These are phyloP conservation scores for Chlorella sp. DNA, from an alignment of 139 green algal genomes.

Conservation along the genomic window DNA sequence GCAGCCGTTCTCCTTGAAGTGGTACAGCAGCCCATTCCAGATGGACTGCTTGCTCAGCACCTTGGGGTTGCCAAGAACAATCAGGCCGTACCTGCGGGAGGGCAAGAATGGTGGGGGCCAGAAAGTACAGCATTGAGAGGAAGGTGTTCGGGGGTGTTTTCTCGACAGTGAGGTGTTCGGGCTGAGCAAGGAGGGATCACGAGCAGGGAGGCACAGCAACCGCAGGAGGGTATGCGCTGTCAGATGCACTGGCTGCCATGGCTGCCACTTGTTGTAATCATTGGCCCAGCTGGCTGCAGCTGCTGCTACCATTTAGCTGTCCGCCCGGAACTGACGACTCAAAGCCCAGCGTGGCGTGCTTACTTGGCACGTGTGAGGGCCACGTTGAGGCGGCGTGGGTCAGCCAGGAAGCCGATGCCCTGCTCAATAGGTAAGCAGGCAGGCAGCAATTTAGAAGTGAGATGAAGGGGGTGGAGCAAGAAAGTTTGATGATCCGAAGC, in stretches of 20 bases:
- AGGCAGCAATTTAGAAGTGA: not conserved
- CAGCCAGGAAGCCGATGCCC: slow-evolving; percentile 96
- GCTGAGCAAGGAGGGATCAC: not conserved
- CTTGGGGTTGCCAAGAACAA: slow-evolving; percentile 25
- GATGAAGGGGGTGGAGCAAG: no score
- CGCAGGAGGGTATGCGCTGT: no score
- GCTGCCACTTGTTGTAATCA: no score
- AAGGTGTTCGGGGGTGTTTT: no score
- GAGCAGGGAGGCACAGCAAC: no score
- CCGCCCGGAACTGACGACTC: no score
- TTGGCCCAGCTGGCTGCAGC: no score
- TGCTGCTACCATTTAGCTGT: no score
- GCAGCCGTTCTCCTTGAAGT: slow-evolving; percentile 89
- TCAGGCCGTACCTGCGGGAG: slow-evolving; percentile 7
- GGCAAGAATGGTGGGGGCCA: no score
- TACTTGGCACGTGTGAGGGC: slow-evolving; percentile 90
- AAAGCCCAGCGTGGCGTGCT: not conserved
- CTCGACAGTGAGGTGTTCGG: no score
- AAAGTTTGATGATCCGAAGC: not conserved
- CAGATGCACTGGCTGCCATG: no score
- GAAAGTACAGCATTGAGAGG: no score
- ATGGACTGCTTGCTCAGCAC: slow-evolving; percentile 80
- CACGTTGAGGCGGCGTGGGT: slow-evolving; percentile 96
- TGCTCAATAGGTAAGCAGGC: slow-evolving; percentile 33
- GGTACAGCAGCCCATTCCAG: slow-evolving; percentile 92